Evolutionary conservation across 768 basidiomycete genomes (phyloP), one percentile per base, ranked within the genome.

Genomic region (Boletus tomentosulus): DNA sequence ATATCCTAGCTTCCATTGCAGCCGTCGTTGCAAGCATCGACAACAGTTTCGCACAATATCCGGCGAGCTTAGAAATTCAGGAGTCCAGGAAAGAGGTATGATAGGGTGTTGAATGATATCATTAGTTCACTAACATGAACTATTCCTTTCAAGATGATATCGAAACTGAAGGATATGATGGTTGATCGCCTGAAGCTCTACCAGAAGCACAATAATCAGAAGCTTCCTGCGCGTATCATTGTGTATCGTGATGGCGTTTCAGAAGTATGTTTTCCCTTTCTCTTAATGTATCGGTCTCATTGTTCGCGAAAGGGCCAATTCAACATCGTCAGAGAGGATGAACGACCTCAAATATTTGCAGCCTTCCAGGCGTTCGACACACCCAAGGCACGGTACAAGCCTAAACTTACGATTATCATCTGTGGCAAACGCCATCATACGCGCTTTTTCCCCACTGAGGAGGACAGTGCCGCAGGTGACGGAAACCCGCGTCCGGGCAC

Each of bases 211-310:
- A 76, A 71, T 47, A 61, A 48, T 2, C 69, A 66, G 10, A 61
- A 47, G 22, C 70, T 82, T 19, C 80, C 80, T 4, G 57, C 65
- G 4, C 76, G 81, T 19, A 55, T 82, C 46, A 51, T 82, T n/a
- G 76, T 82, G n/a, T 82, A 79, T 60, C 74, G 80, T 8, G 90
- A 92, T 64, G 90, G 90, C 46, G 88, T 92, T 28, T 89, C 88
- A 3, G 89, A 91, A 72, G 88, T 86, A 48, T 34, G 70, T 42
- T 44, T 27, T 52, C 24, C 34, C 19, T 43, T 3, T 3, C 11
- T 10, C 3, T 48, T 53, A 8, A 15, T 41, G 48, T 49, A 39
- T 10, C 11, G 3, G 19, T 33, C 51, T 70, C 53, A 70, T 38
- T 37, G 16, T 31, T 47, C 49, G 12, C 49, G 4, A 34, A 34